These are phyloP conservation scores for Pseudogymnoascus verrucosus DNA, from an alignment of 2,329 filamentous ascomycete species.

Conservation along the genomic window DNA sequence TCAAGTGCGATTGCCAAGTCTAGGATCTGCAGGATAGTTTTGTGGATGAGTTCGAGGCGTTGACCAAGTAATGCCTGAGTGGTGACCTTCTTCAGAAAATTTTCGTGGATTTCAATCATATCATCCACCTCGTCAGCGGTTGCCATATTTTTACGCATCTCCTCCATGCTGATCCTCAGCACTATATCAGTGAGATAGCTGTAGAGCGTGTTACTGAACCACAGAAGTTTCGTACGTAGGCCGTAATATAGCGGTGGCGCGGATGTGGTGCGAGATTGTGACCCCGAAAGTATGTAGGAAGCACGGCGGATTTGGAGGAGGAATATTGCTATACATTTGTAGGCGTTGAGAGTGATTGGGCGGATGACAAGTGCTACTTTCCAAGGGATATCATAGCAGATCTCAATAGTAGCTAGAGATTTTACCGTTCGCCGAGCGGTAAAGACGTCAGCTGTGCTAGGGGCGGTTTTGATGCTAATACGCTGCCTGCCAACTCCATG, in stretches of 20 bases:
- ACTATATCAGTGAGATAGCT: constrained; percentile 70
- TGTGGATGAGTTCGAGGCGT: constrained; percentile 61
- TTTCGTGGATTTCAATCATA: constrained; percentile 65
- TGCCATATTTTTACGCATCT: constrained; percentile 50
- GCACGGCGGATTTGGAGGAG: constrained; percentile 71
- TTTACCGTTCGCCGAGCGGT: constrained; percentile 51
- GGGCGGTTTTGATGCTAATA: constrained; percentile 49
- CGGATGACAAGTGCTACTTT: constrained; percentile 65
- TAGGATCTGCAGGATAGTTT: constrained; percentile 66
- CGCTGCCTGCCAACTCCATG: constrained; percentile 49
- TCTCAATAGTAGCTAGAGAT: constrained; percentile 52
- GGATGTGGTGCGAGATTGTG: constrained; percentile 36
- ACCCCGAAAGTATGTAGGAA: constrained; percentile 54
- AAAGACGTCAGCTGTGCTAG: constrained; percentile 34
- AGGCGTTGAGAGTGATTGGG: constrained; percentile 52
- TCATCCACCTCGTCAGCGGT: constrained; percentile 66
- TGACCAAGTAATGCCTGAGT: constrained; percentile 62
- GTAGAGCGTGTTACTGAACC: constrained; percentile 69
- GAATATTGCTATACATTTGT: constrained; percentile 67
- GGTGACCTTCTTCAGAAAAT: constrained; percentile 54
- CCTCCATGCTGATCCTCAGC: constrained; percentile 49
- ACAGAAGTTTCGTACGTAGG: constrained; percentile 62
- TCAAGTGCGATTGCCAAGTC: constrained; percentile 67
- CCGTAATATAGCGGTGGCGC: constrained; percentile 46
- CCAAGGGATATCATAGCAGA: constrained; percentile 63